These are phyloP conservation scores for Talaromyces borbonicus DNA, from an alignment of 495 filamentous ascomycete genomes.

Conservation along the genomic window DNA sequence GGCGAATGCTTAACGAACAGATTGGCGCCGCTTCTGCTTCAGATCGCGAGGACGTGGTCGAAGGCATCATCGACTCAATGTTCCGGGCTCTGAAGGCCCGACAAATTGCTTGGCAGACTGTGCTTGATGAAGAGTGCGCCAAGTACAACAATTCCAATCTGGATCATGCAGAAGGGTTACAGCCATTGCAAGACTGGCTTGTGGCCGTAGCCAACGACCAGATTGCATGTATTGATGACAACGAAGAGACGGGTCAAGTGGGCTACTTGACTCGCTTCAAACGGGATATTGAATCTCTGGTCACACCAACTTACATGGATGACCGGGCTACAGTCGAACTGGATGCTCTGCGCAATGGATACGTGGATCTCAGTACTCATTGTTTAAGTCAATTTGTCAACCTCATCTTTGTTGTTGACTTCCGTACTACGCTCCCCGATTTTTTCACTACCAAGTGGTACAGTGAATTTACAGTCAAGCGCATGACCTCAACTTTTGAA, in stretches of 20 bases:
- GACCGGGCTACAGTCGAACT: conserved; percentile 60
- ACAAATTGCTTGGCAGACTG: conserved; percentile 73
- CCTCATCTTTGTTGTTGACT: conserved; percentile 80
- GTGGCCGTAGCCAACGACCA: conserved; percentile 98
- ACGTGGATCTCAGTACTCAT: conserved; percentile 86
- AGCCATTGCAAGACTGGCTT: conserved; percentile 82
- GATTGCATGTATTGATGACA: conserved; percentile 92
- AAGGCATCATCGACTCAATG: conserved; percentile 92
- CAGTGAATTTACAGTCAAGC: conserved; percentile 65
- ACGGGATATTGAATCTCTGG: conserved; percentile 63
- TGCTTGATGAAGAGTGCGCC: conserved; percentile 77
- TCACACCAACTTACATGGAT: conserved; percentile 71
- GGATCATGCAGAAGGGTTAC: conserved; percentile 65
- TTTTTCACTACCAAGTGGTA: conserved; percentile 94
- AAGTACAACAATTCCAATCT: conserved; percentile 52
- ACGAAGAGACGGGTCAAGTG: conserved; percentile 52
- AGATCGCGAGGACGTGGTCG: conserved; percentile 72
- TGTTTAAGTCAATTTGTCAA: conserved; percentile 76
- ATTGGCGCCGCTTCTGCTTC: conserved; percentile 70
- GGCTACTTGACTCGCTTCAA: conserved; percentile 77
- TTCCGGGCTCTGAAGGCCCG: conserved; percentile 71
- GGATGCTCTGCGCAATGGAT: conserved; percentile 70
- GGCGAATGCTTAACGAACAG: conserved; percentile 94
- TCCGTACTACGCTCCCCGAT: conserved; percentile 66
- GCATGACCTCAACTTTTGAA: conserved; percentile 84